Evolutionary conservation across 1,284 basidiomycete species (phyloP), one percentile per base, ranked within the genome.

Genomic region (Malassezia caprae): DNA sequence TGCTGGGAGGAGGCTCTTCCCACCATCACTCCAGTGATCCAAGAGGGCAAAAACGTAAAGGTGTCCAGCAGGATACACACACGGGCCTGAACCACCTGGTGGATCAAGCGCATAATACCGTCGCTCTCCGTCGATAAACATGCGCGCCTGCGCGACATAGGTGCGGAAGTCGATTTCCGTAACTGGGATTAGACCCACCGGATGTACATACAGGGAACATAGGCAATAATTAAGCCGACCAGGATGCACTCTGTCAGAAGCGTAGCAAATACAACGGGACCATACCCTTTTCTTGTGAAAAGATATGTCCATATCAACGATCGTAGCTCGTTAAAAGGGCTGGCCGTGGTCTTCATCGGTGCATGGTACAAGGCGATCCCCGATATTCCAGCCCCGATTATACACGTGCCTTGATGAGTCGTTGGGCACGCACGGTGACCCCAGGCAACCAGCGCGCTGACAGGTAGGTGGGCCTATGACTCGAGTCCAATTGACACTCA

Each of bases 101-200:
- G 66, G 66, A 21, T 68, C 59, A 56, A 99, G 85, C 53, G 80
- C 77, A n/a, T 82, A 78, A 73, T 98, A 99, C 73, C 91, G 82
- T 26, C 85, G 79, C 76, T 94, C 85, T 34, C 93, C 93, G 42
- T 82, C 80, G 42, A 86, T 69, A 76, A 87, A 91, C 45, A 87
- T 75, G 50, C 84, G 80, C 1, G 87, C 82, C 60, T 98, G 94
- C 56, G 85, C 79, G 81, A 91, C 85, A 69, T 94, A 94, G 0
- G 90, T 93, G 71, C 83, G 81, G 82, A 87, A 98, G 77, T 99
- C 94, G 68, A 99, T 99, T 77, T 99, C 93, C n/a, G 94, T 98
- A 77, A 47, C 30, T 48, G 46, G 4, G 11, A n/a, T 46, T 15
- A 23, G 46, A 10, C 30, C 7, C 15, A 23, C 19, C 35, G 5